A percentile compares a stretch with the other conserved stretches of the same genome.
Conservation (phyloP, 106 monocot genomes). For the Hemerocallis citrina region DNA sequence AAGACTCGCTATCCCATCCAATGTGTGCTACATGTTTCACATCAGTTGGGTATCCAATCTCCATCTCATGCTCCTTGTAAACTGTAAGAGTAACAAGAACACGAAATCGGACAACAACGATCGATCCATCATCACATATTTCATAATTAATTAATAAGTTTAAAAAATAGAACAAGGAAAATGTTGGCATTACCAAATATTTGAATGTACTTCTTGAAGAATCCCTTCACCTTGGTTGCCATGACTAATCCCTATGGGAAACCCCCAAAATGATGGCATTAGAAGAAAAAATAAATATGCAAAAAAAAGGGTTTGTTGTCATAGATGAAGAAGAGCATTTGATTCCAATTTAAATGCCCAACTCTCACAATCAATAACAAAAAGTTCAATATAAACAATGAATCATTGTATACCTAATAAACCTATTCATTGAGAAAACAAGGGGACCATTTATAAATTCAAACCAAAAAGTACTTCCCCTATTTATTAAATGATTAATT, state of each 20-base stretch:
- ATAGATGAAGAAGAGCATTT: constrained; percentile 7
- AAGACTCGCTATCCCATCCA: constrained; percentile 45
- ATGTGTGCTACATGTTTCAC: constrained; percentile 87
- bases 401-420: too few relatives aligned
- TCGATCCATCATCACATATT: too few relatives aligned
- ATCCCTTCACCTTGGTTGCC: constrained; percentile 63
- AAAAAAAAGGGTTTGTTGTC: background rate
- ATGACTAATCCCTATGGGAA: constrained; percentile 15
- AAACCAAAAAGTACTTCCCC: too few relatives aligned
- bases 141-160: too few relatives aligned
- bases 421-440: background rate
- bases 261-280: background rate
- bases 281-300: background rate
- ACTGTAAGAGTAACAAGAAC: constrained; percentile 21
- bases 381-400: background rate
- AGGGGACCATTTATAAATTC: background rate
- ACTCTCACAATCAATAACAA: background rate
- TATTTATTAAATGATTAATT: background rate
- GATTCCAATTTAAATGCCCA: background rate
- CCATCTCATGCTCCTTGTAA: constrained; percentile 80
- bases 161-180: background rate
- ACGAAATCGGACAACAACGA: too few relatives aligned
- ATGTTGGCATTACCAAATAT: constrained; percentile 71
- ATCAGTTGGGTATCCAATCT: constrained; percentile 89
- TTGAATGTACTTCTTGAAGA: constrained; percentile 59